Evolutionary conservation across 2,329 filamentous ascomycete genomes (phyloP).

Genomic region (Metarhizium anisopliae): DNA sequence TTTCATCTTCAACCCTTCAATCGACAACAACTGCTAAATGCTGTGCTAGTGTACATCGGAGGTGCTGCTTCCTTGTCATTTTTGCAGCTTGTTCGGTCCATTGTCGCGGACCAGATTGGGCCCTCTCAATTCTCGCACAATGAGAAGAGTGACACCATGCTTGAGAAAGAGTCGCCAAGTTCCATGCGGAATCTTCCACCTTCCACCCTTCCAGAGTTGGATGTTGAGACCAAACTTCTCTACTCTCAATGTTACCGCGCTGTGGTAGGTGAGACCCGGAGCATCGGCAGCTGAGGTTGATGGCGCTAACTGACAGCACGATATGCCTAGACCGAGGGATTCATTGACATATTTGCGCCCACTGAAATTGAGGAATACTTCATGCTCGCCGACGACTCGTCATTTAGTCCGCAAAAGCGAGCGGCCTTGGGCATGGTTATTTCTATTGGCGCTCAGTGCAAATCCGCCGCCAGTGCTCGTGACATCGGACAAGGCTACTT

Average conservation of each 20-base stretch:
- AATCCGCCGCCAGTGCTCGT: constrained; percentile 18
- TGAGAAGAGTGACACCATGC: constrained; percentile 40
- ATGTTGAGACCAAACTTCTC: constrained; percentile 9
- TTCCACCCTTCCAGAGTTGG: constrained; percentile 7
- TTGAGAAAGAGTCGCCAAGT: constrained; percentile 32
- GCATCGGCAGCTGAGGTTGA: not conserved
- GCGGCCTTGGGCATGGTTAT: constrained; percentile 29
- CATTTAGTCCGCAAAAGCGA: constrained; percentile 2
- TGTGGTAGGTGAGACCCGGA: constrained; percentile 9
- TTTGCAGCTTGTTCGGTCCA: constrained; percentile 41
- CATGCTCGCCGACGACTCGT: constrained; percentile 2
- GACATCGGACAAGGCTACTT: constrained; percentile 25
- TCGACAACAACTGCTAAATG: not conserved
- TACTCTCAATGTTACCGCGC: constrained; percentile 11
- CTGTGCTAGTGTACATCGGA: constrained; percentile 34
- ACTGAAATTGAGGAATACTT: constrained; percentile 18
- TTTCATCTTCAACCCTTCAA: not conserved
- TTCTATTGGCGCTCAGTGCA: constrained; percentile 20
- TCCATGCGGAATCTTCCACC: constrained; percentile 2
- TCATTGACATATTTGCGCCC: constrained; percentile 23
- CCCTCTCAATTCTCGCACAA: constrained; percentile 45
- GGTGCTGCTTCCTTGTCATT: constrained; percentile 46
- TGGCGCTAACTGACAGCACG: constrained; percentile 4
- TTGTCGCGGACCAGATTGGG: constrained; percentile 39
- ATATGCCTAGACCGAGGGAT: constrained; percentile 19